These are phyloP conservation scores for Yamadazyma blattariae DNA, from an alignment of 1,139 yeast genomes.

Conservation along the genomic window DNA sequence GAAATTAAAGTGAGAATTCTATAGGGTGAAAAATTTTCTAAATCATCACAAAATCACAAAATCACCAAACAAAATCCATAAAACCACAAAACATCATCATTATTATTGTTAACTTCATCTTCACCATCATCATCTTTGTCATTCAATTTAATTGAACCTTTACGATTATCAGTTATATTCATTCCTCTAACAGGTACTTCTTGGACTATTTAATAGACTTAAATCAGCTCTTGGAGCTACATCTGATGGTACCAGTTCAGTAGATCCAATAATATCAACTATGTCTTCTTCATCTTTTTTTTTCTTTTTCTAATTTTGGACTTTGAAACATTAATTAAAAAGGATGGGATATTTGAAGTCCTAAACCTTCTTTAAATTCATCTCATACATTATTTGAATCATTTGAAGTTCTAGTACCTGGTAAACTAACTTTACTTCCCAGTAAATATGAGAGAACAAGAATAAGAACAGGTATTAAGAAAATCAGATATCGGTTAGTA, in stretches of 20 bases:
- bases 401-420: conserved; percentile 2
- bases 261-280: conserved; percentile 15
- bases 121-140: background rate
- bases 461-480: no score
- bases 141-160: background rate
- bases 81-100: no score
- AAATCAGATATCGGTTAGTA: no score
- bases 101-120: background rate
- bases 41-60: no score
- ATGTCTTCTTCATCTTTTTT: conserved; percentile 18
- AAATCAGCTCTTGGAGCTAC: conserved; percentile 13
- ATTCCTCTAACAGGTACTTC: conserved; percentile 1
- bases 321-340: conserved; percentile 1
- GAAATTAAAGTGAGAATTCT: no score
- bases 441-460: no score
- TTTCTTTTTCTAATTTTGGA: conserved; percentile 3
- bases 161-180: background rate
- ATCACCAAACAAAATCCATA: no score
- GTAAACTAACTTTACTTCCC: conserved; percentile 3
- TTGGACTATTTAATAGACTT: conserved; percentile 5
- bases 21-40: no score
- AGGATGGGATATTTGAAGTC: conserved; percentile 2
- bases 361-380: background rate
- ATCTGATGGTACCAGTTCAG: conserved; percentile 13
- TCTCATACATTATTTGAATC: background rate